These are phyloP conservation scores for Scedosporium apiospermum DNA, from an alignment of 2,329 filamentous ascomycete genomes.

Conservation along the genomic window DNA sequence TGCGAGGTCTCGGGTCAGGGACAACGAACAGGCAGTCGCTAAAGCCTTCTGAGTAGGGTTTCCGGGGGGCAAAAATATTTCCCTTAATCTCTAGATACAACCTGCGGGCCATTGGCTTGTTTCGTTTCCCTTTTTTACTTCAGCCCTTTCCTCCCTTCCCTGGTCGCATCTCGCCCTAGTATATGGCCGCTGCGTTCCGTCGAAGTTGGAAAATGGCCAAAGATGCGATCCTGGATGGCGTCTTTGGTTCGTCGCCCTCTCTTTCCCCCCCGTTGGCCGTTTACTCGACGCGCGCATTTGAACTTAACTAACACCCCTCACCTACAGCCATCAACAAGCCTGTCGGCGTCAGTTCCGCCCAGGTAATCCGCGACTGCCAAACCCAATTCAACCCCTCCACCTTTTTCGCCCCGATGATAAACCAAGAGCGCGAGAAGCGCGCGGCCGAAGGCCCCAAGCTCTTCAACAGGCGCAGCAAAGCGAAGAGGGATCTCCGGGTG, in stretches of 20 bases:
- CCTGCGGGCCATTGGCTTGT: no score
- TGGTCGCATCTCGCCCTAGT: background rate
- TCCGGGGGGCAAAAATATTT: no score
- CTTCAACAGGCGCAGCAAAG: constrained; percentile 46
- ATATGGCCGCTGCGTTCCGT: constrained; percentile 1
- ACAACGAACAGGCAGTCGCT: no score
- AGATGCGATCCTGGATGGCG: constrained; percentile 43
- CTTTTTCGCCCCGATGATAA: constrained; percentile 70
- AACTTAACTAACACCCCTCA: constrained; percentile 4
- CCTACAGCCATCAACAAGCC: constrained; percentile 83
- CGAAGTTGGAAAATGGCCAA: constrained; percentile 38
- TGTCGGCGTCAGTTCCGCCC: constrained; percentile 73
- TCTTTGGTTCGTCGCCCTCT: constrained; percentile 38
- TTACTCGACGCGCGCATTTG: constrained; percentile 6
- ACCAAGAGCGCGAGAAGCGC: constrained; percentile 47
- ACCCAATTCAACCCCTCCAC: constrained; percentile 70
- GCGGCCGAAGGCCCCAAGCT: constrained; percentile 48
- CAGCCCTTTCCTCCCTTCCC: background rate
- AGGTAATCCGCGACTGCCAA: constrained; percentile 84
- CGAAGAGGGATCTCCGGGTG: constrained; percentile 56
- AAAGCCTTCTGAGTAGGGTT: no score
- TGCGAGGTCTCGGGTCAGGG: no score
- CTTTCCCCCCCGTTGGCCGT: background rate
- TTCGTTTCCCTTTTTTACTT: background rate
- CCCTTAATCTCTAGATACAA: no score